phyloP scores from a whole-genome alignment of 2,329 filamentous ascomycete species.

The Aspergillus hiratsukae region DNA sequence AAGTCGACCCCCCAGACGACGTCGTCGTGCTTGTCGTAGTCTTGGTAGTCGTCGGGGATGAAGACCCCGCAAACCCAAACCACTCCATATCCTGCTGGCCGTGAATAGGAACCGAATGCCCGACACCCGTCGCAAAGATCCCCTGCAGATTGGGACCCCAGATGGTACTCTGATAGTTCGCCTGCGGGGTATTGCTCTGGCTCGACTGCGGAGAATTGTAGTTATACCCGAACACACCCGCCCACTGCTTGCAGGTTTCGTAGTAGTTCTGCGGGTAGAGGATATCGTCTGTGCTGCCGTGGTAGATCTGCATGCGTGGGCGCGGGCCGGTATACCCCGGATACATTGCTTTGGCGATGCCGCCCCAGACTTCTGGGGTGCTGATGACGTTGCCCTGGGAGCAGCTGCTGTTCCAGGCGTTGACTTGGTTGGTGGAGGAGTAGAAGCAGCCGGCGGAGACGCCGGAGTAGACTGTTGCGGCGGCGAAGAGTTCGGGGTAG shows the following conservation, averaged over 20 bases:
- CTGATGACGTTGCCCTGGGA: slow-evolving; percentile 14
- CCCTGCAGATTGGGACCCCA: slow-evolving; percentile 21
- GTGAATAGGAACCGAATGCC: slow-evolving; percentile 18
- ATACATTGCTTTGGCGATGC: slow-evolving; percentile 19
- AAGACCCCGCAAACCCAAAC: slow-evolving; percentile 18
- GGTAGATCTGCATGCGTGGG: slow-evolving; percentile 56
- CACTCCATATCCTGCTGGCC: slow-evolving; percentile 20
- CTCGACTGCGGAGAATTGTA: slow-evolving; percentile 13
- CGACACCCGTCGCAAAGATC: slow-evolving; percentile 19
- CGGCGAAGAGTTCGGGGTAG: slow-evolving; percentile 21
- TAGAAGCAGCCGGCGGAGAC: slow-evolving; percentile 20
- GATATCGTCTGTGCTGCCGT: slow-evolving; percentile 50
- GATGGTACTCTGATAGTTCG: slow-evolving; percentile 17
- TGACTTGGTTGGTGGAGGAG: slow-evolving; percentile 10
- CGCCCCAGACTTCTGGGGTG: slow-evolving; percentile 18
- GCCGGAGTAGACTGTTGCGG: slow-evolving; percentile 16
- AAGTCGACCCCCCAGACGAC: not conserved
- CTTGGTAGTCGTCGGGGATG: not conserved
- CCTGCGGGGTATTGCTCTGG: slow-evolving; percentile 12
- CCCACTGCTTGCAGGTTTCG: slow-evolving; percentile 56
- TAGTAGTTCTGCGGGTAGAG: slow-evolving; percentile 53
- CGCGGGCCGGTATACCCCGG: slow-evolving; percentile 41
- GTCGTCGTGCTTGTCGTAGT: not conserved
- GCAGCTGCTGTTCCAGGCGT: slow-evolving; percentile 23
- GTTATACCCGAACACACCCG: slow-evolving; percentile 44